Conservation (phyloP, 2,329 filamentous ascomycete genomes). For the Lachnellula suecica region DNA sequence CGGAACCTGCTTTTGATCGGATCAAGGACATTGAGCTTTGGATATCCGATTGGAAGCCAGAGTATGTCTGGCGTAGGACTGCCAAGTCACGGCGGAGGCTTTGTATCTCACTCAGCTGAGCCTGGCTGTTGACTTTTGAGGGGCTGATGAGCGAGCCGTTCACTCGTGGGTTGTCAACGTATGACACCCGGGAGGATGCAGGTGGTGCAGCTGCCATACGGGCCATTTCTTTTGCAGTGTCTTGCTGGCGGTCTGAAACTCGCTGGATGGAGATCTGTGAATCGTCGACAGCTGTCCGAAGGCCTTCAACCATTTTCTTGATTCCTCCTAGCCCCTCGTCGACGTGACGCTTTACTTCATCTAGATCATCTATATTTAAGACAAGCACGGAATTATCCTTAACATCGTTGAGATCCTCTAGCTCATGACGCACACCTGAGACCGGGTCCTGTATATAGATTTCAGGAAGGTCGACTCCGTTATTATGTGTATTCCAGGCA, state of each 20-base stretch:
- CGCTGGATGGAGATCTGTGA: constrained; percentile 80
- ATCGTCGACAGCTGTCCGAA: constrained; percentile 80
- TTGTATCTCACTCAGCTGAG: constrained; percentile 76
- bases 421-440: constrained; percentile 92
- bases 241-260: constrained; percentile 87
- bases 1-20: constrained; percentile 74
- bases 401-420: constrained; percentile 90
- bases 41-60: constrained; percentile 85
- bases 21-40: constrained; percentile 83
- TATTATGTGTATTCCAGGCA: constrained; percentile 96
- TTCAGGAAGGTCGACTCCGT: constrained; percentile 88
- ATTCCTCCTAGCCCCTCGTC: constrained; percentile 86
- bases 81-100: constrained; percentile 84
- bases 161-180: constrained; percentile 22
- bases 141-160: constrained; percentile 29
- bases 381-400: constrained; percentile 96
- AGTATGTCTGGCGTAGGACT: constrained; percentile 89
- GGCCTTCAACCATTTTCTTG: constrained; percentile 78
- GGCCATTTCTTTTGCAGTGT: constrained; percentile 84
- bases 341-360: constrained; percentile 95
- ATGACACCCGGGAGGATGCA: constrained; percentile 26
- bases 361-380: constrained; percentile 86
- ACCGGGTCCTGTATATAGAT: constrained; percentile 97
- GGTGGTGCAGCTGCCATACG: constrained; percentile 33
- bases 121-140: constrained; percentile 38